A percentile compares a stretch with the other conserved stretches of the same genome.
These are phyloP conservation scores for Symbiodinium pilosum DNA, from an alignment of 73 alveolate species.

Conservation along the genomic window DNA sequence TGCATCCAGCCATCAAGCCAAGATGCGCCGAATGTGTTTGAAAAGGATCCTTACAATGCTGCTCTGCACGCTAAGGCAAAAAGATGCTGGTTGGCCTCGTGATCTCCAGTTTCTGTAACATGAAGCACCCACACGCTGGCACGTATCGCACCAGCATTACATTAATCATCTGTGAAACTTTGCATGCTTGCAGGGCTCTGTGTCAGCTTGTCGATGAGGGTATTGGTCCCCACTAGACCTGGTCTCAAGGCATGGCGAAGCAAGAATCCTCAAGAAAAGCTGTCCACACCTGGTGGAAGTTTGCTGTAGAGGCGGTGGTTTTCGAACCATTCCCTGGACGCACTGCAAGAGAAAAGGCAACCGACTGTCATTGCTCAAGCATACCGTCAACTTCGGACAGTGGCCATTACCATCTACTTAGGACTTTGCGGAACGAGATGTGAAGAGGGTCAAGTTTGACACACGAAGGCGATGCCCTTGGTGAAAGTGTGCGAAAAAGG, in stretches of 20 bases:
- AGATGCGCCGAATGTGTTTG: slow-evolving; percentile 96
- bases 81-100: not conserved
- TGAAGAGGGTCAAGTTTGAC: too few relatives aligned
- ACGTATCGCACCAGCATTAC: not conserved
- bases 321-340: slow-evolving; percentile 89
- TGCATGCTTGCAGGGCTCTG: too few relatives aligned
- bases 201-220: slow-evolving; percentile 97
- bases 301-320: slow-evolving; percentile 95
- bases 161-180: not conserved
- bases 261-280: not conserved
- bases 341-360: too few relatives aligned
- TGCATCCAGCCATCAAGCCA: too few relatives aligned
- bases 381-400: too few relatives aligned
- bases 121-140: not conserved
- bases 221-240: slow-evolving; percentile 96
- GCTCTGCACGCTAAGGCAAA: not conserved
- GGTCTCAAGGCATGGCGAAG: not conserved
- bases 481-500: too few relatives aligned
- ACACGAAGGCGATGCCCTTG: too few relatives aligned
- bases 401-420: too few relatives aligned
- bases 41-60: slow-evolving; percentile 86
- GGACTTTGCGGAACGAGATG: too few relatives aligned
- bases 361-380: too few relatives aligned
- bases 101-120: not conserved
- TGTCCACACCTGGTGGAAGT: slow-evolving; percentile 95